These are phyloP conservation scores for Calocybe indica DNA, from an alignment of 768 basidiomycete genomes.

Conservation along the genomic window DNA sequence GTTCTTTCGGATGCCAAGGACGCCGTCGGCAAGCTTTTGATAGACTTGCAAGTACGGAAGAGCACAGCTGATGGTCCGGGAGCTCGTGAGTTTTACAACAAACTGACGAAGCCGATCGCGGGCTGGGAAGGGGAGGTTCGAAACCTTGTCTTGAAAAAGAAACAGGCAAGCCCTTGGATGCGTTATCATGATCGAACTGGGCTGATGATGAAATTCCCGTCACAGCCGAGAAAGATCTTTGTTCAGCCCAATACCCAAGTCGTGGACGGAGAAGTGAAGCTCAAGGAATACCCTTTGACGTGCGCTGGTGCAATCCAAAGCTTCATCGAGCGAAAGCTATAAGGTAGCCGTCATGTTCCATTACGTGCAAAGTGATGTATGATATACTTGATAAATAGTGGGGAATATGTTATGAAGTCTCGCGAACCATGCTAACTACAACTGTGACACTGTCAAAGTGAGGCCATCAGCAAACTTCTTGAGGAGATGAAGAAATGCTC, in stretches of 20 bases:
- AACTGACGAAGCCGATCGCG: slow-evolving; percentile 64
- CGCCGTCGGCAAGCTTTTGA: slow-evolving; percentile 66
- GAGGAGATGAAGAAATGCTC: slow-evolving; percentile 19
- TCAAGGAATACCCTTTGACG: slow-evolving; percentile 78
- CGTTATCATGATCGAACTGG: neutral
- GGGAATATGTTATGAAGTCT: slow-evolving; percentile 38
- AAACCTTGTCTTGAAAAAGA: slow-evolving; percentile 73
- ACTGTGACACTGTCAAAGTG: slow-evolving; percentile 54
- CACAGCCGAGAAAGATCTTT: slow-evolving; percentile 77
- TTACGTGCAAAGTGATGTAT: slow-evolving; percentile 4
- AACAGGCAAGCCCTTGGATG: slow-evolving; percentile 43
- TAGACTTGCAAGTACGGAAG: slow-evolving; percentile 81
- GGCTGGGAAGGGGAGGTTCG: slow-evolving; percentile 75
- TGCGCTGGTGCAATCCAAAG: slow-evolving; percentile 73
- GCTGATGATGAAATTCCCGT: neutral
- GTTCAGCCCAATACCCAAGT: slow-evolving; percentile 79
- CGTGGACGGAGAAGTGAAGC: slow-evolving; percentile 56
- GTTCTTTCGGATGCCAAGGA: slow-evolving; percentile 61
- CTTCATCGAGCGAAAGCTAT: slow-evolving; percentile 68
- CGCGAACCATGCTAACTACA: slow-evolving; percentile 61
- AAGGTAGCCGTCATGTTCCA: no score
- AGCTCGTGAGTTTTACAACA: slow-evolving; percentile 73
- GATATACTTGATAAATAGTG: slow-evolving; percentile 10
- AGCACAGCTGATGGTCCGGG: slow-evolving; percentile 81
- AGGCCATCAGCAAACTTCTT: slow-evolving; percentile 8